Conservation (phyloP, 148 eudicot genomes). For the Rhododendron simsii region DNA sequence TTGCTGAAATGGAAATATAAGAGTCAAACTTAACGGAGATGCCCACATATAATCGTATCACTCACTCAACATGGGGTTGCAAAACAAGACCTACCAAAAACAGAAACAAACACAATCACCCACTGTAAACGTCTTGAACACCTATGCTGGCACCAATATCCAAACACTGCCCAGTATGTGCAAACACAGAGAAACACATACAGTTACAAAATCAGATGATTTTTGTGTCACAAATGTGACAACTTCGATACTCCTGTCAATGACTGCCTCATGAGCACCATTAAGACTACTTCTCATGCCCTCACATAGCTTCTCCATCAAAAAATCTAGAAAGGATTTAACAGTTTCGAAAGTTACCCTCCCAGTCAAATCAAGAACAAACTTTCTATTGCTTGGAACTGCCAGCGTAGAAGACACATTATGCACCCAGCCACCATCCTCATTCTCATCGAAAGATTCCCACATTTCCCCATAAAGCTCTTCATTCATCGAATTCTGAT, state of each 20-base stretch:
- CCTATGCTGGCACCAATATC: slow-evolving; percentile 54
- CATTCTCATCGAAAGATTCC: slow-evolving; percentile 23
- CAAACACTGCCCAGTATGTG: slow-evolving; percentile 57
- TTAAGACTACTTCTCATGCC: slow-evolving; percentile 35
- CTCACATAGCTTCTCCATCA: slow-evolving; percentile 43
- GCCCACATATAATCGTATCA: neutral
- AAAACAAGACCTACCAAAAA: neutral
- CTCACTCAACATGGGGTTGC: neutral
- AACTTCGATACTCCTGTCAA: slow-evolving; percentile 45
- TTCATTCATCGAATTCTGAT: slow-evolving; percentile 11
- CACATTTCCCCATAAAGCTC: neutral
- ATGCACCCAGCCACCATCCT: slow-evolving; percentile 38
- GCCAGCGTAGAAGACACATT: slow-evolving; percentile 63
- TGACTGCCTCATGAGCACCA: slow-evolving; percentile 40
- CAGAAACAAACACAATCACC: neutral
- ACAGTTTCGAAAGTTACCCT: slow-evolving; percentile 70
- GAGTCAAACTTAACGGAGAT: neutral
- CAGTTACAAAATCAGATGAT: slow-evolving; percentile 48
- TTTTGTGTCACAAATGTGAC: slow-evolving; percentile 45
- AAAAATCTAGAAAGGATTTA: slow-evolving; percentile 55
- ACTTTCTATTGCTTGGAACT: slow-evolving; percentile 62
- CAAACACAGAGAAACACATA: slow-evolving; percentile 71
- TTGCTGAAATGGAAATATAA: neutral
- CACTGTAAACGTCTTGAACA: neutral
- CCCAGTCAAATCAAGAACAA: slow-evolving; percentile 77